Conservation (phyloP, 371 early-diverging fungal species). For the Syncephalastrum racemosum region DNA sequence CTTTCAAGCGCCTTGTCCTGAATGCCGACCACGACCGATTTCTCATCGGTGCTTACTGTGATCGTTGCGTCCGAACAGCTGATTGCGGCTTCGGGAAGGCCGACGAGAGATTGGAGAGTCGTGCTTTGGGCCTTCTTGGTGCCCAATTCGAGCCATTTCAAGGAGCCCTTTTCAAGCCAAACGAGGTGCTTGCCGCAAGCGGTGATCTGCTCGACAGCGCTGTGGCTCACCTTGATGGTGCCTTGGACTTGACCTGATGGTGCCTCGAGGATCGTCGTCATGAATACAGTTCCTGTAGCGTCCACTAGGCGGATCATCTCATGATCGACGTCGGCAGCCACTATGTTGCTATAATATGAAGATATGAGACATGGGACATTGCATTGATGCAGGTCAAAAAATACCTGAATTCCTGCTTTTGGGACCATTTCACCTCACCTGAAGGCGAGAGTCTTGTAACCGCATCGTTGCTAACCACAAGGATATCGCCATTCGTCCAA, state of each 20-base stretch:
- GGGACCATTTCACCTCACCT: slow-evolving; percentile 25
- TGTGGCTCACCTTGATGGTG: not conserved
- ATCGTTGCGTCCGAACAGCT: too few relatives aligned
- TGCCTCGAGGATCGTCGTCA: slow-evolving; percentile 9
- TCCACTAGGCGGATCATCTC: slow-evolving; percentile 11
- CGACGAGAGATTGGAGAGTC: slow-evolving; percentile 16
- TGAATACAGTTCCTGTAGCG: slow-evolving; percentile 15
- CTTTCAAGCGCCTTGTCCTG: too few relatives aligned
- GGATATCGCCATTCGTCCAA: slow-evolving; percentile 21
- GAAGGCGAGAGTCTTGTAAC: slow-evolving; percentile 17
- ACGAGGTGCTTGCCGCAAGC: slow-evolving; percentile 26
- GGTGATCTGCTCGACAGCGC: slow-evolving; percentile 14
- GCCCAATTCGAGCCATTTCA: slow-evolving; percentile 38
- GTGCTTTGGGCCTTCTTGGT: slow-evolving; percentile 22
- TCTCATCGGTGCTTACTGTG: too few relatives aligned
- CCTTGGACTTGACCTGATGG: not conserved
- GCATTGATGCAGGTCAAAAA: too few relatives aligned
- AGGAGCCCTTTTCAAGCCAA: slow-evolving; percentile 33
- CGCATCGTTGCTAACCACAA: slow-evolving; percentile 10
- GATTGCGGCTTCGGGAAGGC: slow-evolving; percentile 2
- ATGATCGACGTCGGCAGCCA: too few relatives aligned
- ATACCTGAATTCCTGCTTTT: not conserved
- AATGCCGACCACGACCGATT: too few relatives aligned
- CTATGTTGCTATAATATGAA: too few relatives aligned
- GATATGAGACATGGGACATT: too few relatives aligned